phyloP scores from a whole-genome alignment of 768 basidiomycete genomes.

The Ephemerocybe angulata region DNA sequence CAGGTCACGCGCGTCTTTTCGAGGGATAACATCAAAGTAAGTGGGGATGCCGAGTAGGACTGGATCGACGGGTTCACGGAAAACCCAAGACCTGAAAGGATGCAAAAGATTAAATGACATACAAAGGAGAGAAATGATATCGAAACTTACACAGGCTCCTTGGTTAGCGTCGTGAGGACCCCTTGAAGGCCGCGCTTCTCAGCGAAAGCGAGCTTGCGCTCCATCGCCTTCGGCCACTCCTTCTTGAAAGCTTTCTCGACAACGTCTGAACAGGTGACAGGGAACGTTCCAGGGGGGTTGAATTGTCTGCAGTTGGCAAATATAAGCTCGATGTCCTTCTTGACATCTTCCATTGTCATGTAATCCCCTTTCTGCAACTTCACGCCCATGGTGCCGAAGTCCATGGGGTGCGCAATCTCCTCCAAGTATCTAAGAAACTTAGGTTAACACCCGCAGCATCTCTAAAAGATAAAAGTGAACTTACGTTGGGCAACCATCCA shows the following conservation, averaged over 20 bases:
- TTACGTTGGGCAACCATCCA: conserved; percentile 89
- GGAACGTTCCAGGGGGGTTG: conserved; percentile 80
- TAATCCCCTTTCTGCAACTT: conserved; percentile 72
- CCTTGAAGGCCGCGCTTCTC: conserved; percentile 79
- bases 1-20: conserved; percentile 85
- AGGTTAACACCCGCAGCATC: conserved; percentile 7
- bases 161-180: conserved; percentile 62
- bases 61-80: conserved; percentile 88
- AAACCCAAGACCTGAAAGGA: conserved; percentile 61
- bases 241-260: conserved; percentile 76
- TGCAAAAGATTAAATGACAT: conserved; percentile 3
- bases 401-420: conserved; percentile 92
- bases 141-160: conserved; percentile 62
- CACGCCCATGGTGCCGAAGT: conserved; percentile 74
- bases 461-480: conserved; percentile 24
- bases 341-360: conserved; percentile 76
- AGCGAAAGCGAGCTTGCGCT: conserved; percentile 66
- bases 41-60: conserved; percentile 76
- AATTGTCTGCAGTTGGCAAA: conserved; percentile 90
- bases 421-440: conserved; percentile 78
- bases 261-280: conserved; percentile 63
- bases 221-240: conserved; percentile 80
- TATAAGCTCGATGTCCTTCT: conserved; percentile 74
- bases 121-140: conserved; percentile 8
- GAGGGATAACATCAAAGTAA: conserved; percentile 83